phyloP scores from a whole-genome alignment of 331 rosid species.

The Malus hybrid region DNA sequence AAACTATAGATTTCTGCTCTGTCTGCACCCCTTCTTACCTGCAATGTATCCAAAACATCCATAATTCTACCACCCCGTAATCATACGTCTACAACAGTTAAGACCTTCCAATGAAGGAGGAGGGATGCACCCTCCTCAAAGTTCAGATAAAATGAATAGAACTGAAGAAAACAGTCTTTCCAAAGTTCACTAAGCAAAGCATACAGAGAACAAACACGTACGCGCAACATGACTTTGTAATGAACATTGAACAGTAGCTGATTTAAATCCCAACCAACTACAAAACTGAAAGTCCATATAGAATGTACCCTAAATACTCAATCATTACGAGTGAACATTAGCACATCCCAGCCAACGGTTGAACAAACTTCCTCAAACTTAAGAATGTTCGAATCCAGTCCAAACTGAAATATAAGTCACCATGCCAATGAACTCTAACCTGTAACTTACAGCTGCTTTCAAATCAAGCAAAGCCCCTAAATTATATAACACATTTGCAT shows the following conservation, averaged over 20 bases:
- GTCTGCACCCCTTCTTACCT: slow-evolving; percentile 95
- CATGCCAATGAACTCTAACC: neutral
- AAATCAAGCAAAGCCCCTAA: neutral
- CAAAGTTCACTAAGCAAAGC: neutral
- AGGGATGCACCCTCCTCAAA: neutral
- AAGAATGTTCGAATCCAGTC: neutral
- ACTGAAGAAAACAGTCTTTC: neutral
- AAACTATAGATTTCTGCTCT: slow-evolving; percentile 78
- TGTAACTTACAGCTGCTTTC: neutral
- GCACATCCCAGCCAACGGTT: neutral
- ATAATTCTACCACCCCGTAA: neutral
- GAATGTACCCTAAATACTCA: neutral
- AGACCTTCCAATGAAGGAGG: neutral
- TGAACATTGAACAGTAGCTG: neutral
- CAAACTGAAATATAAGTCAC: neutral
- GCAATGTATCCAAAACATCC: slow-evolving; percentile 3
- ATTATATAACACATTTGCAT: too few relatives aligned
- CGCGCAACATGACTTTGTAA: neutral
- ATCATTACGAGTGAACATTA: neutral
- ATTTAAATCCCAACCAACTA: neutral
- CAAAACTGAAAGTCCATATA: neutral
- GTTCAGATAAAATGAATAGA: neutral
- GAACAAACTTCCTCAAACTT: neutral
- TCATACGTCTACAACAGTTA: neutral
- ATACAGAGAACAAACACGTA: neutral